Evolutionary conservation across 208 protist genomes (phyloP), one percentile per base, ranked within the genome.

Genomic region (Acanthamoeba culbertsoni): DNA sequence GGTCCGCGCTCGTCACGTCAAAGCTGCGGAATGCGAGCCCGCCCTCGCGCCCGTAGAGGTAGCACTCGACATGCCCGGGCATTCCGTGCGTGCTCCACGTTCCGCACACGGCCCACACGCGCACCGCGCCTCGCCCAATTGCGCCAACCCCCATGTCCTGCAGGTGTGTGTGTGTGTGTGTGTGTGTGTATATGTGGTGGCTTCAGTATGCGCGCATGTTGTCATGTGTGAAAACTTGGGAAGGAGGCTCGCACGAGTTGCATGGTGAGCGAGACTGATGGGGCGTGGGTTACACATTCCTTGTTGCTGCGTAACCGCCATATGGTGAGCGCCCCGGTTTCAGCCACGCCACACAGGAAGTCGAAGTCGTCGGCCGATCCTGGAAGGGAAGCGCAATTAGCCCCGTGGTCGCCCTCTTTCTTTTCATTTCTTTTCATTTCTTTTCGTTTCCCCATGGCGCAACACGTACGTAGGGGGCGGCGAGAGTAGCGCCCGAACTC

Each of bases 221-320:
- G n/a, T n/a, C n/a, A n/a, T n/a, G n/a, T n/a, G n/a, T n/a, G n/a
- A n/a, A n/a, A n/a, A n/a, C n/a, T n/a, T n/a, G n/a, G n/a, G n/a
- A n/a, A n/a, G n/a, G n/a, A n/a, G n/a, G 71, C 1, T 43, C 33
- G 51, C 12, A 92, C 86, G 20, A 92, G 86, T 55, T 92, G 86
- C 53, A 92, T 77, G 14, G 48, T n/a, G 33, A 88, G 31, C 16
- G 77, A 88, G 18, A 88, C 77, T 1, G 77, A 88, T 1, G 77
- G 77, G 12, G 77, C 6, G 26, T 62, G 77, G 2, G 48, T 37
- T 3, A 31, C 37, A 6, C n/a, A 62, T 28, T 88, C 48, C 16
- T 31, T 55, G 46, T 88, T 88, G 77, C 37, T 77, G 1, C 31
- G 7, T 20, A 92, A 37, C 18, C 59, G 86, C 86, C 86, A 92